A percentile compares a stretch with the other conserved stretches of the same genome.
Conservation (phyloP, 352 stramenopile species). For the Phytophthora nicotianae region DNA sequence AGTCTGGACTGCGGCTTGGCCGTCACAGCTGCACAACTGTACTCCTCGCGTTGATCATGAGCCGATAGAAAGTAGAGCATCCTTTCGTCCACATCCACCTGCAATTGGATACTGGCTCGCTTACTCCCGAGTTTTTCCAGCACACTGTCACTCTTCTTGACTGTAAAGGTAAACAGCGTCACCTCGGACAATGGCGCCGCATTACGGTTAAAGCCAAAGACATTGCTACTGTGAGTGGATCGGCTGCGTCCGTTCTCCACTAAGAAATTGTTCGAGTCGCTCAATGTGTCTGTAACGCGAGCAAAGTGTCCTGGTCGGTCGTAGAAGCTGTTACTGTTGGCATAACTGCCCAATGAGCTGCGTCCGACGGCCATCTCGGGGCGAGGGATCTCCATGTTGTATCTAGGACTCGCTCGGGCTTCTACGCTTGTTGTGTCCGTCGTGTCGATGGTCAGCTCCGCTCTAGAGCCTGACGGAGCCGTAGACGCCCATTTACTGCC, state of each 20-base stretch:
- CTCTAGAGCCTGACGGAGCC: constrained; percentile 17
- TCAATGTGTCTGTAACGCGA: constrained; percentile 39
- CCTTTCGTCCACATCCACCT: constrained; percentile 82
- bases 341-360: constrained; percentile 51
- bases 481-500: constrained; percentile 23
- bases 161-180: constrained; percentile 86
- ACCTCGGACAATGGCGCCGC: constrained; percentile 57
- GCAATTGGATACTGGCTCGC: constrained; percentile 80
- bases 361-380: constrained; percentile 40
- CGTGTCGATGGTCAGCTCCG: constrained; percentile 24
- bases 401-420: constrained; percentile 35
- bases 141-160: constrained; percentile 87
- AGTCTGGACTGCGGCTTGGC: constrained; percentile 77
- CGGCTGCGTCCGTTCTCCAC: constrained; percentile 71
- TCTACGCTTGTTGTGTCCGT: constrained; percentile 7
- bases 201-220: constrained; percentile 78
- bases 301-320: constrained; percentile 41
- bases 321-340: constrained; percentile 38
- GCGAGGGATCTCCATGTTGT: constrained; percentile 67
- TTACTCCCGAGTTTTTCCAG: constrained; percentile 84
- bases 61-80: constrained; percentile 87
- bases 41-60: constrained; percentile 78
- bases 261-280: constrained; percentile 47
- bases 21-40: constrained; percentile 79
- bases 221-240: constrained; percentile 64